phyloP scores from a whole-genome alignment of 768 basidiomycete species.

The Suillus subaureus region DNA sequence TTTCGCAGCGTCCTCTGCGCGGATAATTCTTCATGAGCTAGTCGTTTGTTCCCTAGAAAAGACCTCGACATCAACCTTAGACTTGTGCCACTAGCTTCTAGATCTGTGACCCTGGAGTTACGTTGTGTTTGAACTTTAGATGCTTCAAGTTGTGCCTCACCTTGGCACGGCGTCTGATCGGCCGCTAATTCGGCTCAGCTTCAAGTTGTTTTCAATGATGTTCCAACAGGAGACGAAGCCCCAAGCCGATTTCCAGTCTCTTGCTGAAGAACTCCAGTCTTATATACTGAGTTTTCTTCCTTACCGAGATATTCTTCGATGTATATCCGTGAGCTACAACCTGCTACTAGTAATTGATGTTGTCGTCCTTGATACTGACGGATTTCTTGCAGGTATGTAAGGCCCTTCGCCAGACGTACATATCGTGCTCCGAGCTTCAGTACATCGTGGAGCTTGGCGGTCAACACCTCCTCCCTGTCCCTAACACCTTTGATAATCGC shows the following conservation, averaged over 20 bases:
- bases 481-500: neutral
- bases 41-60: neutral
- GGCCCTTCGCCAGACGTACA: neutral
- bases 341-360: neutral
- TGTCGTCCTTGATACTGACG: neutral
- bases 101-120: neutral
- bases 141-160: too few relatives aligned
- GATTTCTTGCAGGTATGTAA: neutral
- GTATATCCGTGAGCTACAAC: neutral
- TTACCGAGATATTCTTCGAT: constrained; percentile 2
- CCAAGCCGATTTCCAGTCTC: neutral
- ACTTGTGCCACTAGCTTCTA: neutral
- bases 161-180: too few relatives aligned
- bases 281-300: neutral
- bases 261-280: constrained; percentile 1
- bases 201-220: neutral
- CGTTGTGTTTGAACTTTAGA: too few relatives aligned
- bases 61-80: neutral
- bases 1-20: constrained; percentile 14
- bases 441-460: neutral
- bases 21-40: constrained; percentile 9
- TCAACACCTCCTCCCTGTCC: neutral
- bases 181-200: neutral
- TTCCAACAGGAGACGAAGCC: neutral
- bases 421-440: neutral